Percentiles rank a stretch among this genome's conserved stretches.
Conservation (phyloP, 805 yeast species). For the Lipomyces chichibuensis region DNA sequence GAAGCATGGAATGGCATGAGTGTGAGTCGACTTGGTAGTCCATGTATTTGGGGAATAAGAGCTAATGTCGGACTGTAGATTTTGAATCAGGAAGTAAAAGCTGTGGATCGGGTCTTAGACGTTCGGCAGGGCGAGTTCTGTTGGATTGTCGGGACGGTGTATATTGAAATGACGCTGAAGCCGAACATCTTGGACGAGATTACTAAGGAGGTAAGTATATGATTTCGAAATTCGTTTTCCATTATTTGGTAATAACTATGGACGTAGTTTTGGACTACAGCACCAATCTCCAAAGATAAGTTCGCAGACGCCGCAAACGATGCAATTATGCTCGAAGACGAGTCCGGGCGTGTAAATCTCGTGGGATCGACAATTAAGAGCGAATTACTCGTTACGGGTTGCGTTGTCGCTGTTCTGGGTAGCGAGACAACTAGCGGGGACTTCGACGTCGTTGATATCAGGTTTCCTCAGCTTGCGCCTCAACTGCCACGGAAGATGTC, state of each 20-base stretch:
- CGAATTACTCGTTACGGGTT: conserved; percentile 80
- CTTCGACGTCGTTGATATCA: conserved; percentile 80
- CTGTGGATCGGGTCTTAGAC: conserved; percentile 60
- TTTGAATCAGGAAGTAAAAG: conserved; percentile 47
- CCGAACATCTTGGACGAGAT: conserved; percentile 86
- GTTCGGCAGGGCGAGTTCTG: conserved; percentile 62
- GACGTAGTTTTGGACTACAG: conserved; percentile 45
- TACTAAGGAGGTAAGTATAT: conserved; percentile 46
- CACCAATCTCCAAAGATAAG: conserved; percentile 47
- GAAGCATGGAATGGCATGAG: conserved; percentile 61
- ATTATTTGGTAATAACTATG: not conserved
- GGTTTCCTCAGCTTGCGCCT: conserved; percentile 66
- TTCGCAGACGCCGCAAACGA: conserved; percentile 61
- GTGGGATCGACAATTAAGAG: conserved; percentile 52
- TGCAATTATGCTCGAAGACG: conserved; percentile 82
- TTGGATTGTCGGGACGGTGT: conserved; percentile 87
- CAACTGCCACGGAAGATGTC: conserved; percentile 47
- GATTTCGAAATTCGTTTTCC: not conserved
- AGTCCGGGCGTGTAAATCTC: conserved; percentile 80
- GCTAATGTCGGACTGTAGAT: conserved; percentile 45
- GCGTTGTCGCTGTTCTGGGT: conserved; percentile 84
- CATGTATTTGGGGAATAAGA: no score
- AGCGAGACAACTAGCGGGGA: conserved; percentile 81
- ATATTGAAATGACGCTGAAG: conserved; percentile 79
- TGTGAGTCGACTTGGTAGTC: conserved; percentile 38